Conservation (phyloP, 306 rosid genomes). For the Fagus crenata region DNA sequence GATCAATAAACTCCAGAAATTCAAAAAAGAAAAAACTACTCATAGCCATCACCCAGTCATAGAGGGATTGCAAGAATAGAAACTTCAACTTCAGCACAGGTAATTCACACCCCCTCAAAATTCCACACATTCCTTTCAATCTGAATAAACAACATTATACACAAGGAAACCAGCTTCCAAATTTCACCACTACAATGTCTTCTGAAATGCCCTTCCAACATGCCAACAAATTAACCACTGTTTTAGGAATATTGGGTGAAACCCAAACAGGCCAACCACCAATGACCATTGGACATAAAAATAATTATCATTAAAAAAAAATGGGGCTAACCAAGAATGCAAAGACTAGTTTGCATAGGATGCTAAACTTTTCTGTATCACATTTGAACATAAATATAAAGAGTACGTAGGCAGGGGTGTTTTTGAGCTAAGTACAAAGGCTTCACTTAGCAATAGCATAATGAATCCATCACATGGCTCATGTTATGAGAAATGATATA, state of each 20-base stretch:
- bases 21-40: neutral
- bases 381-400: neutral
- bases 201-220: neutral
- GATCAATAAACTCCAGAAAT: neutral
- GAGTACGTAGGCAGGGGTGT: neutral
- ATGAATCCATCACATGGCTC: neutral
- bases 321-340: conserved; percentile 1
- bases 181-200: neutral
- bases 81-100: neutral
- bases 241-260: neutral
- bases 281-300: neutral
- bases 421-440: conserved; percentile 12
- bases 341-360: neutral
- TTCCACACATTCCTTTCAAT: neutral
- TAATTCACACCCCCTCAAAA: neutral
- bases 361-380: neutral
- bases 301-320: too few relatives aligned
- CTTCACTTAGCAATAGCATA: conserved; percentile 16
- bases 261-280: neutral
- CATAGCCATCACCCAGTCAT: neutral
- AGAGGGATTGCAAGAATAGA: neutral
- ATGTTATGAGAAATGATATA: conserved; percentile 1
- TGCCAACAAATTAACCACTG: neutral
- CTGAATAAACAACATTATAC: neutral
- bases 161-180: neutral